A percentile compares a stretch with the other conserved stretches of the same genome.
Evolutionary conservation across 371 early-diverging fungal genomes (phyloP).

Genomic region (Mucor sp.): DNA sequence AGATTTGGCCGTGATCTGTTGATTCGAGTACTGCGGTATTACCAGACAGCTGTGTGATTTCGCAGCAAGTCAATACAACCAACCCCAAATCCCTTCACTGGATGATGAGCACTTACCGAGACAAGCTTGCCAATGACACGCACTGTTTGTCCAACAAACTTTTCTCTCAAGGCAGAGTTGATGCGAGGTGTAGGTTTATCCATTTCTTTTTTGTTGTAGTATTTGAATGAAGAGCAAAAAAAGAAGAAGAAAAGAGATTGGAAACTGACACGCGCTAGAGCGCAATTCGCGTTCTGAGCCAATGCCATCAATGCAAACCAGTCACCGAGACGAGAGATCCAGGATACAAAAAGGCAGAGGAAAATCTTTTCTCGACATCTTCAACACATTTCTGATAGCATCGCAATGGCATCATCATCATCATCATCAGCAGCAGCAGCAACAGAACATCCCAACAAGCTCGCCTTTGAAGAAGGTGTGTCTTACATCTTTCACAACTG

Average conservation of each 20-base stretch:
- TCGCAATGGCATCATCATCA: not conserved
- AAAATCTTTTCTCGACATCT: not conserved
- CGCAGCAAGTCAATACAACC: not conserved
- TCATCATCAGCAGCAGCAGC: not conserved
- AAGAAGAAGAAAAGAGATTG: not conserved
- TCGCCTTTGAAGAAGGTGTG: slow-evolving; percentile 65
- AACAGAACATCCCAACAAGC: slow-evolving; percentile 57
- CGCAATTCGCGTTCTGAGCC: not conserved
- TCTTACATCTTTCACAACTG: slow-evolving; percentile 62
- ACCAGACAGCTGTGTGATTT: slow-evolving; percentile 46
- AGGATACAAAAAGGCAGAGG: not conserved
- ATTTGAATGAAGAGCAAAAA: not conserved
- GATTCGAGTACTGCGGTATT: slow-evolving; percentile 55
- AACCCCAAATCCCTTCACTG: not conserved
- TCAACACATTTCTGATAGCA: not conserved
- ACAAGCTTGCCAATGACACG: slow-evolving; percentile 58
- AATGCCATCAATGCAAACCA: not conserved
- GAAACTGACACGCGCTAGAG: not conserved
- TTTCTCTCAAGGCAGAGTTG: slow-evolving; percentile 58
- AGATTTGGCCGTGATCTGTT: slow-evolving; percentile 52
- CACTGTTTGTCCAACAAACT: slow-evolving; percentile 55
- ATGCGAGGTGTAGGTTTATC: slow-evolving; percentile 68
- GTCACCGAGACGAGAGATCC: not conserved
- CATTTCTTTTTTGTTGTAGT: slow-evolving; percentile 33
- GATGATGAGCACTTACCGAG: slow-evolving; percentile 40